These are phyloP conservation scores for Tolypocladium tropicale DNA, from an alignment of 2,329 filamentous ascomycete species.

Conservation along the genomic window DNA sequence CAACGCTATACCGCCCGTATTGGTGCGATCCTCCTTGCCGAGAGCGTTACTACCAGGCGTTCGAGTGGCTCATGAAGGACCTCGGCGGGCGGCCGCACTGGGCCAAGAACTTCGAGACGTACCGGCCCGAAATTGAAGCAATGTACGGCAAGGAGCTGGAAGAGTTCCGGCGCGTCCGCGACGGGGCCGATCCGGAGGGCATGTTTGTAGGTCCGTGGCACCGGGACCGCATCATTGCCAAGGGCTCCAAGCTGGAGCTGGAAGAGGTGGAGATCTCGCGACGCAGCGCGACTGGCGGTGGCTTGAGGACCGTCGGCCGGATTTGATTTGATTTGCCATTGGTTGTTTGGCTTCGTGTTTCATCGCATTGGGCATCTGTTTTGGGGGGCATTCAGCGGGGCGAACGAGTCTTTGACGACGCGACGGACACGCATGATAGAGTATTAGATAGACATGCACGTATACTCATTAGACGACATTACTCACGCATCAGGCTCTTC, in stretches of 20 bases:
- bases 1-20: slow-evolving; percentile 80
- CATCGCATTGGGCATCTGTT: background rate
- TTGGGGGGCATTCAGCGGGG: background rate
- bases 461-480: background rate
- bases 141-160: slow-evolving; percentile 62
- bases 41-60: slow-evolving; percentile 74
- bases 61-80: slow-evolving; percentile 84
- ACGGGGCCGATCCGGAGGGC: slow-evolving; percentile 65
- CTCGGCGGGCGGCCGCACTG: slow-evolving; percentile 77
- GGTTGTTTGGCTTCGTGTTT: background rate
- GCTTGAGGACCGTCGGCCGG: slow-evolving; percentile 11
- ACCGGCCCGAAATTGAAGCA: slow-evolving; percentile 47
- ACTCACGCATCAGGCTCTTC: background rate
- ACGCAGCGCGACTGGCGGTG: slow-evolving; percentile 11
- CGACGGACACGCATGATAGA: background rate
- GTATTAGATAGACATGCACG: background rate
- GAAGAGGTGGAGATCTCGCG: slow-evolving; percentile 25
- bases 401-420: background rate
- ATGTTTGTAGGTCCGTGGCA: slow-evolving; percentile 93
- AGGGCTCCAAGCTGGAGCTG: slow-evolving; percentile 20
- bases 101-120: slow-evolving; percentile 78
- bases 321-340: background rate
- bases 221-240: slow-evolving; percentile 50
- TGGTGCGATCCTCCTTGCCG: slow-evolving; percentile 65
- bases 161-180: slow-evolving; percentile 57